Evolutionary conservation across 805 yeast species (phyloP).

Genomic region (Metschnikowia henanensis): DNA sequence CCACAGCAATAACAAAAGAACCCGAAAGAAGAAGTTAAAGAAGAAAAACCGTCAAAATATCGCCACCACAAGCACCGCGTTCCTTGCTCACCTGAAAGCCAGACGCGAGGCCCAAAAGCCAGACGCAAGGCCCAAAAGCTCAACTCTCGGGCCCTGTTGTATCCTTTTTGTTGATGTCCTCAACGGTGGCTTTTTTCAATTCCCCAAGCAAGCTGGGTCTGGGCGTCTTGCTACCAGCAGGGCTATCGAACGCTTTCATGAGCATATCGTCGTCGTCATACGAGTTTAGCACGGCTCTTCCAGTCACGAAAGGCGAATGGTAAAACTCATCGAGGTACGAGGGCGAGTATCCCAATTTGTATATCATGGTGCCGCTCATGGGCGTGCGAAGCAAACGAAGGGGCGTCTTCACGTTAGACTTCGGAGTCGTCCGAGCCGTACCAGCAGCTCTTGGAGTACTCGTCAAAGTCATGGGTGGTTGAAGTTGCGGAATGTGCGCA

Average conservation of each 20-base stretch:
- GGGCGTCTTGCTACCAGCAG: constrained; percentile 10
- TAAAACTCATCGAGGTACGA: constrained; percentile 67
- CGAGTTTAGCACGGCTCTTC: constrained; percentile 28
- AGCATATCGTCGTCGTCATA: constrained; percentile 49
- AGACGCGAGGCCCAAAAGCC: neutral
- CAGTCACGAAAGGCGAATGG: constrained; percentile 39
- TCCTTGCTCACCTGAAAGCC: too few species aligned
- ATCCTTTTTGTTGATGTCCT: constrained; percentile 2
- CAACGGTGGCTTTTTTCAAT: constrained; percentile 11
- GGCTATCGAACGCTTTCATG: constrained; percentile 38
- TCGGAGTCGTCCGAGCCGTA: constrained; percentile 34
- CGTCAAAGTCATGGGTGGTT: constrained; percentile 3
- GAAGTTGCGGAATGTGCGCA: neutral
- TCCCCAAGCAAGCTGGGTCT: constrained; percentile 14
- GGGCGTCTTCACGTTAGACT: constrained; percentile 35
- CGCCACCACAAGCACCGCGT: too few species aligned
- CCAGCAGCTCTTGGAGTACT: constrained; percentile 16
- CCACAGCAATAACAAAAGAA: too few species aligned
- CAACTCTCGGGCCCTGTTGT: neutral
- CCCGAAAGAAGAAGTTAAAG: too few species aligned
- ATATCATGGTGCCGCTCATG: constrained; percentile 44
- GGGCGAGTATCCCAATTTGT: constrained; percentile 65
- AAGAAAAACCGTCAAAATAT: too few species aligned
- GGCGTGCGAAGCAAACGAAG: constrained; percentile 39
- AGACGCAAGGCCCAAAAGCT: too few species aligned